phyloP scores from a whole-genome alignment of 2,329 filamentous ascomycete genomes.

The Colletotrichum eremochloae region DNA sequence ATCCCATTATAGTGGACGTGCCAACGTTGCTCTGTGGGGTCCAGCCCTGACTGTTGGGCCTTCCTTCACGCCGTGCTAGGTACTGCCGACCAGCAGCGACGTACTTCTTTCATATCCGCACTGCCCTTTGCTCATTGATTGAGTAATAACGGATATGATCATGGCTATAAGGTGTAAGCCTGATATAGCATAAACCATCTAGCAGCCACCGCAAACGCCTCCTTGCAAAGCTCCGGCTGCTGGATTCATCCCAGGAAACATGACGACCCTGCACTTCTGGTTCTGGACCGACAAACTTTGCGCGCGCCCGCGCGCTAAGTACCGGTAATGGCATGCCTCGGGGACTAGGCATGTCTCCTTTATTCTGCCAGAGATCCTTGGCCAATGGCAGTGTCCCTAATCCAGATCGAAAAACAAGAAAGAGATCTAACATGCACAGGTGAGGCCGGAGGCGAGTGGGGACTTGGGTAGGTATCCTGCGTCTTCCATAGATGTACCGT shows the following conservation, averaged over 20 bases:
- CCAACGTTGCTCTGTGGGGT: constrained; percentile 38
- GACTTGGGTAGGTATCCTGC: not conserved
- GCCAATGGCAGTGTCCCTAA: constrained; percentile 24
- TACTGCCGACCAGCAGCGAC: constrained; percentile 2
- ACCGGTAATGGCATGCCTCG: not conserved
- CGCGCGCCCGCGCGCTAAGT: not conserved
- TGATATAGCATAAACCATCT: too few species aligned
- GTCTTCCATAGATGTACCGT: not conserved
- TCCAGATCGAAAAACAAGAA: constrained; percentile 15
- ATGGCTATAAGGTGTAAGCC: too few species aligned
- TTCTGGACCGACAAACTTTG: not conserved
- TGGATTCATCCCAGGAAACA: not conserved
- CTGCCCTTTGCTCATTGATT: constrained; percentile 16
- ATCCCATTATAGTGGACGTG: constrained; percentile 27
- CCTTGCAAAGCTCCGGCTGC: constrained; percentile 8
- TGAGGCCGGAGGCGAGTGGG: constrained; percentile 18
- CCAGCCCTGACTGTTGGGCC: constrained; percentile 29
- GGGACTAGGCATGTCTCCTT: not conserved
- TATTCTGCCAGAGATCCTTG: not conserved
- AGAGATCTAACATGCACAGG: not conserved
- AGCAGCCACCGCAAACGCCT: not conserved
- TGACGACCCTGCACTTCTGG: not conserved
- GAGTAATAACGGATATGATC: constrained; percentile 11
- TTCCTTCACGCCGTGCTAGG: constrained; percentile 7
- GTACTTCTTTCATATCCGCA: constrained; percentile 17